Evolutionary conservation across 2,329 filamentous ascomycete species (phyloP), one percentile per base, ranked within the genome.

Genomic region (Neopestalotiopsis clavispora): DNA sequence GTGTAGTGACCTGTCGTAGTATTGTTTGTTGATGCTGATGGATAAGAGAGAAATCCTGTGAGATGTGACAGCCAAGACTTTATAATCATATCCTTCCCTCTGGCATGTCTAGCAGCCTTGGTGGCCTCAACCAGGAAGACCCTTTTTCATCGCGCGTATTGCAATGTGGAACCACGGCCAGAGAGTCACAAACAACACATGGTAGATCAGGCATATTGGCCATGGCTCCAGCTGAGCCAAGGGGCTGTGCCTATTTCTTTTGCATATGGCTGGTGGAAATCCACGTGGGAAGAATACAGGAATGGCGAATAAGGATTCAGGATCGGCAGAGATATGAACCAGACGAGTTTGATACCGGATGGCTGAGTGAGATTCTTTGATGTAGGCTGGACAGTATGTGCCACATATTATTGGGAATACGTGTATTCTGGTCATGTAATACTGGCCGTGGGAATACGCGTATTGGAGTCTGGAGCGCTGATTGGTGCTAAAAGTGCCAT

Each of bases 41-140:
- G 13, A 23, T 59, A 34, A 59, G 23, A 30, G 5, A 34, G 57
- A 6, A 59, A 23, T 59, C 57, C 23, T 30, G 57, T 38, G 57
- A 6, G 57, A 17, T 59, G 28, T 12, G 14, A 59, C 14, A 59
- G 57, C 57, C 57, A 59, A 34, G 57, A 59, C 57, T 59, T 59
- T 59, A 59, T 59, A 59, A 30, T 59, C 57, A 30, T 59, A 17
- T 34, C 10, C 13, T n/a, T 28, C 23, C 10, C 30, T 52, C 28
- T 13, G 5, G 7, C 12, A 5, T 59, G 2, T 7, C 23, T 14
- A 3, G 10, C 13, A 30, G 23, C 57, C 57, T 9, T 59, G 13
- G 0, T 28, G 23, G 23, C 23, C 23, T 28, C 23, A 28, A 28
- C 23, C 23, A 28, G 23, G 23, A 30, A 10, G 34, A 38, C 34